Percentiles rank a stretch among this genome's conserved stretches.
Evolutionary conservation across 129 eudicot genomes (phyloP).

Genomic region (Chrysanthemum seticuspe): DNA sequence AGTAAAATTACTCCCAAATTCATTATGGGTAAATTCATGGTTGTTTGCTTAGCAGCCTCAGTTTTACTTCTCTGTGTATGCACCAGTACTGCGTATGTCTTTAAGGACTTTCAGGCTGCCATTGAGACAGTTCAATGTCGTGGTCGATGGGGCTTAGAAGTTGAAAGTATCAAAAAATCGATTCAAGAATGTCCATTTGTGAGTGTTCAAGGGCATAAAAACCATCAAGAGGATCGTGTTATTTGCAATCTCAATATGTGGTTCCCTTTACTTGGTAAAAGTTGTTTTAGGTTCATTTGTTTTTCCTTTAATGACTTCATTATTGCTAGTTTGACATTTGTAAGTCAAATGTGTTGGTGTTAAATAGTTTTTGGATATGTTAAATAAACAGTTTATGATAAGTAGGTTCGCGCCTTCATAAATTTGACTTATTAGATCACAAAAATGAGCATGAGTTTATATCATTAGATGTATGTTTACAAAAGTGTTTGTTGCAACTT

Average conservation of each 20-base stretch:
- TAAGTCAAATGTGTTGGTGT: not conserved
- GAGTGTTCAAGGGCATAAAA: slow-evolving; percentile 53
- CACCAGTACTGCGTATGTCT: too few species aligned
- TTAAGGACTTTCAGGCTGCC: too few species aligned
- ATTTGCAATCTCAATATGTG: slow-evolving; percentile 45
- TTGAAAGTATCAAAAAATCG: slow-evolving; percentile 14
- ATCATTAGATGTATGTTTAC: not conserved
- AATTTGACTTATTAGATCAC: not conserved
- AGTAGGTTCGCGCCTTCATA: not conserved
- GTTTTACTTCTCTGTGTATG: too few species aligned
- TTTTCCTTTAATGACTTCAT: not conserved
- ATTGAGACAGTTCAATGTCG: too few species aligned
- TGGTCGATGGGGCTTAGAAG: too few species aligned
- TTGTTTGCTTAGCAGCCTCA: too few species aligned
- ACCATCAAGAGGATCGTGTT: slow-evolving; percentile 69
- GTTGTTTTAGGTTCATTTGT: not conserved
- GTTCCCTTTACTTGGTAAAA: slow-evolving; percentile 46
- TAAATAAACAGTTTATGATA: too few species aligned
- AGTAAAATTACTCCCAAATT: too few species aligned
- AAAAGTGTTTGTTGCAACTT: not conserved
- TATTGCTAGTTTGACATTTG: not conserved
- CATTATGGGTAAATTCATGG: too few species aligned
- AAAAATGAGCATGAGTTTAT: not conserved
- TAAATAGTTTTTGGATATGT: not conserved
- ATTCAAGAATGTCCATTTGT: slow-evolving; percentile 41